A percentile compares a stretch with the other conserved stretches of the same genome.
phyloP scores from a whole-genome alignment of 2,329 filamentous ascomycete species.

The Aspergillus ustus region DNA sequence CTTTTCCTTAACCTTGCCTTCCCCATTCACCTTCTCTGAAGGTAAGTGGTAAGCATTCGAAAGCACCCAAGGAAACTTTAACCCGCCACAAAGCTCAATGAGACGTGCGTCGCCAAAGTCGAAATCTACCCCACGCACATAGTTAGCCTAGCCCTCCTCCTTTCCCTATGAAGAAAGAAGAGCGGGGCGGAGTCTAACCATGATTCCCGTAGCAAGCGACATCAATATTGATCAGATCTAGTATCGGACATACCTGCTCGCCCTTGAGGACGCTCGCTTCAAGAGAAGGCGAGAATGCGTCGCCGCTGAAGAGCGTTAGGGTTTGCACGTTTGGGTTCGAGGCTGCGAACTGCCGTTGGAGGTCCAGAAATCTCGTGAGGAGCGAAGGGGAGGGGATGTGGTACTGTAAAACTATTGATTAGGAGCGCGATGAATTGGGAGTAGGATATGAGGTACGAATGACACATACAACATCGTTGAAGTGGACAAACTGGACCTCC shows the following conservation, averaged over 20 bases:
- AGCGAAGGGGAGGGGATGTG: conserved; percentile 9
- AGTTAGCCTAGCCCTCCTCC: not conserved
- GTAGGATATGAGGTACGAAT: too few relatives aligned
- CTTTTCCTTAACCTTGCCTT: not conserved
- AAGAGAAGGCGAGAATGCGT: conserved; percentile 25
- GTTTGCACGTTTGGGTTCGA: conserved; percentile 1
- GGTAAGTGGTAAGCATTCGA: conserved; percentile 14
- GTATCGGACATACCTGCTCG: conserved; percentile 22
- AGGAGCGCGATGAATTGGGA: too few relatives aligned
- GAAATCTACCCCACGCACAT: conserved; percentile 5
- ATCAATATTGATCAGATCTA: conserved; percentile 20
- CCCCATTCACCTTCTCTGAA: not conserved
- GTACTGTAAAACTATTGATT: conserved; percentile 1
- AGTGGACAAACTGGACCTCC: conserved; percentile 17
- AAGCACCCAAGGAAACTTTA: conserved; percentile 20
- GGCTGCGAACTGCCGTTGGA: conserved; percentile 10
- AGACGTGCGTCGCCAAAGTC: conserved; percentile 23
- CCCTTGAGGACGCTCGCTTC: conserved; percentile 24
- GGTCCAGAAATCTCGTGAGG: conserved; percentile 8
- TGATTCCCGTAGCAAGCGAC: conserved; percentile 26
- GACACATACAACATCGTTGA: conserved; percentile 18
- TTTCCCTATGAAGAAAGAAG: not conserved
- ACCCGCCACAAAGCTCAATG: conserved; percentile 16
- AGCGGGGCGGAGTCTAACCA: conserved; percentile 11
- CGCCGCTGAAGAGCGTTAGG: conserved; percentile 23